These are phyloP conservation scores for Salvia sclarea DNA, from an alignment of 305 asterid species.

Conservation along the genomic window DNA sequence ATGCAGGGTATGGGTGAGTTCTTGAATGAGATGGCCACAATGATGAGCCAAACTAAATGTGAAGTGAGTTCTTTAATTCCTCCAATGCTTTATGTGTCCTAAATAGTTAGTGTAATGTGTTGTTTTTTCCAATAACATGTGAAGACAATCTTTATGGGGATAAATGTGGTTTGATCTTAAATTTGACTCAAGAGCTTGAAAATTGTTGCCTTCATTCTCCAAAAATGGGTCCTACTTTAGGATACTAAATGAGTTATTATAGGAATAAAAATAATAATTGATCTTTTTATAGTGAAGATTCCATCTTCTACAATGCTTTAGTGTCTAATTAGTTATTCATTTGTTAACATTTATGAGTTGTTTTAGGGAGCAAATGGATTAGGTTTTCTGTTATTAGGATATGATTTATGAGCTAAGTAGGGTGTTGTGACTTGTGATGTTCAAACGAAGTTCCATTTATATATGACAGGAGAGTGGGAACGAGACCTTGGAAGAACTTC, in stretches of 20 bases:
- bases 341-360: background rate
- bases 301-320: background rate
- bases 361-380: background rate
- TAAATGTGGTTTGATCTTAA: background rate
- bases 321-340: background rate
- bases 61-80: slow-evolving; percentile 50
- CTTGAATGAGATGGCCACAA: slow-evolving; percentile 76
- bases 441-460: slow-evolving; percentile 37
- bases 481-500: slow-evolving; percentile 67
- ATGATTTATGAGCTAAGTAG: background rate
- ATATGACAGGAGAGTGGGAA: slow-evolving; percentile 59
- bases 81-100: background rate
- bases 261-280: background rate
- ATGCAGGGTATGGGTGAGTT: slow-evolving; percentile 95
- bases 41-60: slow-evolving; percentile 70
- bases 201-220: background rate
- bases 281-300: background rate
- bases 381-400: background rate
- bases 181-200: background rate
- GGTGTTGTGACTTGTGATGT: slow-evolving; percentile 32
- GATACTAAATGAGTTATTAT: background rate
- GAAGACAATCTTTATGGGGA: background rate
- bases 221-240: slow-evolving; percentile 7
- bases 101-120: background rate
- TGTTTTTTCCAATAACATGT: background rate